phyloP scores from a whole-genome alignment of 805 yeast genomes.

The Kazachstania kunashirensis region DNA sequence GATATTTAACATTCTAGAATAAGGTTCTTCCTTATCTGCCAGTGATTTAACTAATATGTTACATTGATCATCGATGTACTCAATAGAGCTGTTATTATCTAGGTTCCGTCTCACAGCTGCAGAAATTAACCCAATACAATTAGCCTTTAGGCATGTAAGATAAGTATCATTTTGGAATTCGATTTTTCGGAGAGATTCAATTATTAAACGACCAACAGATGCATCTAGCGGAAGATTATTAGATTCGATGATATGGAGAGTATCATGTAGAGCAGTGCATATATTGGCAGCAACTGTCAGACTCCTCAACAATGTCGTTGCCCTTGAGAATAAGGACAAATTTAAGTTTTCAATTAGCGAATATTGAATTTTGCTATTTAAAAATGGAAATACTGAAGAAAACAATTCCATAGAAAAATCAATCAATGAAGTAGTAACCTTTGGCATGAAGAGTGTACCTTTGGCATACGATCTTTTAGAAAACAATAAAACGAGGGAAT shows the following conservation, averaged over 20 bases:
- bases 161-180: conserved; percentile 33
- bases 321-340: conserved; percentile 39
- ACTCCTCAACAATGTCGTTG: conserved; percentile 27
- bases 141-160: conserved; percentile 42
- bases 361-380: conserved; percentile 72
- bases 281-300: conserved; percentile 52
- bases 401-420: conserved; percentile 75
- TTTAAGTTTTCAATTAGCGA: conserved; percentile 78
- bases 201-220: conserved; percentile 35
- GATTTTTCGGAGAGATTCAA: conserved; percentile 42
- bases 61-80: conserved; percentile 32
- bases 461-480: conserved; percentile 12
- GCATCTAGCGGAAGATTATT: conserved; percentile 23
- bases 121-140: conserved; percentile 45
- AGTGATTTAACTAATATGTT: conserved; percentile 54
- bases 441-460: conserved; percentile 28
- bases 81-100: conserved; percentile 5
- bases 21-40: conserved; percentile 56
- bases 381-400: conserved; percentile 55
- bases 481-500: conserved; percentile 31
- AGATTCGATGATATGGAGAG: conserved; percentile 24
- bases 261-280: conserved; percentile 53
- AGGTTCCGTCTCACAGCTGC: conserved; percentile 24
- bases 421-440: conserved; percentile 45
- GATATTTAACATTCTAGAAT: conserved; percentile 49